Conservation (phyloP, 2,329 filamentous ascomycete species). For the Aschersonia sp. region DNA sequence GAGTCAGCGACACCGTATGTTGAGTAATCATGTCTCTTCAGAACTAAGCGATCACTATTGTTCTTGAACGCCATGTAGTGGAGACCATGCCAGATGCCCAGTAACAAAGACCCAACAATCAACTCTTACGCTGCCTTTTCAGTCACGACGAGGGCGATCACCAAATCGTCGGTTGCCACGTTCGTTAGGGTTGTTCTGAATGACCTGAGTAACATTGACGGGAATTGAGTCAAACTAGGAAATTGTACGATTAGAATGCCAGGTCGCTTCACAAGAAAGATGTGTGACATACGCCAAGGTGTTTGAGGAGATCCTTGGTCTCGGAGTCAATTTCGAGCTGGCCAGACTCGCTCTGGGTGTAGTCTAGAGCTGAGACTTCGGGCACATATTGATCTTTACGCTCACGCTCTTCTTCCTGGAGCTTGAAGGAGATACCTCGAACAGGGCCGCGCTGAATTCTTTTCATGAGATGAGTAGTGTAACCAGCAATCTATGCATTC, state of each 20-base stretch:
- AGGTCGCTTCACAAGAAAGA: background rate
- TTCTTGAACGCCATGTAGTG: constrained; percentile 40
- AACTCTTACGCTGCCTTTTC: constrained; percentile 2
- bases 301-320: constrained; percentile 99
- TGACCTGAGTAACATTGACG: constrained; percentile 86
- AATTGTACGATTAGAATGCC: background rate
- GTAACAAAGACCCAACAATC: constrained; percentile 21
- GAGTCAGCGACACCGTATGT: constrained; percentile 85
- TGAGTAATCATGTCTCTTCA: constrained; percentile 42
- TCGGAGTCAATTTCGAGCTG: constrained; percentile 91
- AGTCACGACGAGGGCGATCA: constrained; percentile 36
- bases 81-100: constrained; percentile 27
- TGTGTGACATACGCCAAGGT: constrained; percentile 71
- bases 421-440: constrained; percentile 99
- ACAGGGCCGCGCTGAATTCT: constrained; percentile 98
- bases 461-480: constrained; percentile 99
- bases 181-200: constrained; percentile 77
- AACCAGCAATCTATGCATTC: constrained; percentile 68
- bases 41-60: constrained; percentile 45
- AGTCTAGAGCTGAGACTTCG: constrained; percentile 96
- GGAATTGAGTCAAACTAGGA: constrained; percentile 87
- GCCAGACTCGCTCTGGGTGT: constrained; percentile 86
- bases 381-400: constrained; percentile 99
- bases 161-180: constrained; percentile 63
- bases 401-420: constrained; percentile 99